Evolutionary conservation across 2,329 filamentous ascomycete species (phyloP).

Genomic region (Fusarium papillatum): DNA sequence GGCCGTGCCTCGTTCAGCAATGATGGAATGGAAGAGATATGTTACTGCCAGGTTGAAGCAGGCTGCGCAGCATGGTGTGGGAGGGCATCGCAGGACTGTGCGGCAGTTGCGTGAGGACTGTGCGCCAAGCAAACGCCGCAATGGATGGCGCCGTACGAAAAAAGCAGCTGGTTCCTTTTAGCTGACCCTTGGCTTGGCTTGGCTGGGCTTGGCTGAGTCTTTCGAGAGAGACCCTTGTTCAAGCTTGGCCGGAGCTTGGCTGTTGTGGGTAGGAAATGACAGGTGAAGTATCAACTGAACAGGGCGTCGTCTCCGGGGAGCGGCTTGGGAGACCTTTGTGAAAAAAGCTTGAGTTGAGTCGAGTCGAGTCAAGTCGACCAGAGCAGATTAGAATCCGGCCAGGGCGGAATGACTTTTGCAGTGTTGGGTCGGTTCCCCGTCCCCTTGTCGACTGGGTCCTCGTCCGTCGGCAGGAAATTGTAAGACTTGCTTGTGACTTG

Average conservation of each 20-base stretch:
- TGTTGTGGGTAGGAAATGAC: slow-evolving; percentile 16
- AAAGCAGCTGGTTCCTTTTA: slow-evolving; percentile 26
- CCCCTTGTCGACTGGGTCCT: slow-evolving; percentile 16
- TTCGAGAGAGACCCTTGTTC: slow-evolving; percentile 34
- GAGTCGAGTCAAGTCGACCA: neutral
- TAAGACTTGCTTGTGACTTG: slow-evolving; percentile 8
- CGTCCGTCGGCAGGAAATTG: slow-evolving; percentile 14
- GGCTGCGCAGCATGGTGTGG: slow-evolving; percentile 33
- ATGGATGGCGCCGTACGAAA: slow-evolving; percentile 14
- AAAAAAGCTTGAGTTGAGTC: neutral
- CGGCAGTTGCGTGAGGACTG: slow-evolving; percentile 35
- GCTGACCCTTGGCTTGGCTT: slow-evolving; percentile 32
- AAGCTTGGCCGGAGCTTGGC: slow-evolving; percentile 34
- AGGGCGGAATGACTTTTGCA: neutral
- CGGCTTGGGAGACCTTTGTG: neutral
- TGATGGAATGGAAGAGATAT: slow-evolving; percentile 22
- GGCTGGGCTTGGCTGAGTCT: slow-evolving; percentile 36
- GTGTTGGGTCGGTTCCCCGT: slow-evolving; percentile 7
- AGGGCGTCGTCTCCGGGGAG: neutral
- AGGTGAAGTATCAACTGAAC: neutral
- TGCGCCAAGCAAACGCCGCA: slow-evolving; percentile 36
- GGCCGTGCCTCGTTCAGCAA: slow-evolving; percentile 22
- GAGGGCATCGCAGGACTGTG: slow-evolving; percentile 44
- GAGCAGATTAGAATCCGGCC: neutral
- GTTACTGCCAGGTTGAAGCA: slow-evolving; percentile 32